A percentile compares a stretch with the other conserved stretches of the same genome.
phyloP scores from a whole-genome alignment of 2,329 filamentous ascomycete species.

The Simplicillium sp. region DNA sequence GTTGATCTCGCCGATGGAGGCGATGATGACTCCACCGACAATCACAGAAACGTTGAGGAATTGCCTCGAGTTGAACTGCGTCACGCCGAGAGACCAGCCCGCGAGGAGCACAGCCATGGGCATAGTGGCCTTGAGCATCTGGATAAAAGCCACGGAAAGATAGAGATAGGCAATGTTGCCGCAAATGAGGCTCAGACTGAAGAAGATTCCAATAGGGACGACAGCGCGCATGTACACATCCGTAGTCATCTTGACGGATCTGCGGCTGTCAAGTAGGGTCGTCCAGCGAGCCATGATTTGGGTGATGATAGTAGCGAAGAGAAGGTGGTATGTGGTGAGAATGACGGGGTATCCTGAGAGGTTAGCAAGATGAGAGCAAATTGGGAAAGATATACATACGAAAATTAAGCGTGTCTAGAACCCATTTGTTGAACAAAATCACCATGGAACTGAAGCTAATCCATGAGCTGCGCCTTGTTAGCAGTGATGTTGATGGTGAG shows the following conservation, averaged over 20 bases:
- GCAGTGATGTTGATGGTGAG: neutral
- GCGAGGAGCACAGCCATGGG: conserved; percentile 87
- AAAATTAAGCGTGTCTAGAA: conserved; percentile 69
- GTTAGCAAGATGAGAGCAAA: neutral
- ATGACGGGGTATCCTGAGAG: conserved; percentile 60
- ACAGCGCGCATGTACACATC: conserved; percentile 88
- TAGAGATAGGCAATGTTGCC: conserved; percentile 95
- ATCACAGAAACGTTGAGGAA: conserved; percentile 92
- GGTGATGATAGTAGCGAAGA: conserved; percentile 89
- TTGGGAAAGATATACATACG: conserved; percentile 14
- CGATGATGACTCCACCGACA: conserved; percentile 88
- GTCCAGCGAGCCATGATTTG: conserved; percentile 89
- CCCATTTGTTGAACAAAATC: conserved; percentile 95
- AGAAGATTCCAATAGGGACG: conserved; percentile 90
- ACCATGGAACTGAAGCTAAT: conserved; percentile 78
- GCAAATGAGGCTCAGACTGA: conserved; percentile 92
- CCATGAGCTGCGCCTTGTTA: conserved; percentile 39
- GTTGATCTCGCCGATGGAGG: conserved; percentile 90
- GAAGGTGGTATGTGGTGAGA: conserved; percentile 91
- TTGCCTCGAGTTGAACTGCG: conserved; percentile 74
- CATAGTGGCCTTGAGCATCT: conserved; percentile 98
- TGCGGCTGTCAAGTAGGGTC: conserved; percentile 81
- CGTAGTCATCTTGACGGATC: conserved; percentile 95
- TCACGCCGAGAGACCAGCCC: conserved; percentile 79
- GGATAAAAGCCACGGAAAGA: conserved; percentile 91